Conservation (phyloP, 371 early-diverging fungal genomes). For the Mucor mucedo region DNA sequence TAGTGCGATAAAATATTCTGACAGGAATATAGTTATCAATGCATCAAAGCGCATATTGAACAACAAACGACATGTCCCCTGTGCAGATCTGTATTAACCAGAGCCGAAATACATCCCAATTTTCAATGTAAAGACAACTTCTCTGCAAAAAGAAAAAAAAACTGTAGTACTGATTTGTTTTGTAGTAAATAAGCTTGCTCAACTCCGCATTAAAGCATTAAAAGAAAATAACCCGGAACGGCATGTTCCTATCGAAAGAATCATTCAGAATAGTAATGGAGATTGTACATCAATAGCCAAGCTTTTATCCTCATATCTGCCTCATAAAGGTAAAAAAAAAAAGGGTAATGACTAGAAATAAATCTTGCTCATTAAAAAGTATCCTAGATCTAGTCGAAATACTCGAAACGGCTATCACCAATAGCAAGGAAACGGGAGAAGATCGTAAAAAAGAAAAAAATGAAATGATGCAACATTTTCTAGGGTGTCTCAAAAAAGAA, state of each 20-base stretch:
- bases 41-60: constrained; percentile 73
- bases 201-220: constrained; percentile 13
- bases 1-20: not conserved
- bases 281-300: constrained; percentile 21
- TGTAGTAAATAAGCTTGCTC: constrained; percentile 38
- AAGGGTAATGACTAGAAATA: not conserved
- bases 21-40: constrained; percentile 57
- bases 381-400: constrained; percentile 57
- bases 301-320: constrained; percentile 16
- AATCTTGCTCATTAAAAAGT: not conserved
- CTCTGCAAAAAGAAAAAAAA: not conserved
- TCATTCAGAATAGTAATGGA: constrained; percentile 27
- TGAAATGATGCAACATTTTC: constrained; percentile 32
- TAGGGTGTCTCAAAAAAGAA: constrained; percentile 10
- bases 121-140: constrained; percentile 59
- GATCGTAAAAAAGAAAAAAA: constrained; percentile 57
- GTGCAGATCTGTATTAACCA: constrained; percentile 61
- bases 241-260: constrained; percentile 23
- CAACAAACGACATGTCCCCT: constrained; percentile 71
- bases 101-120: constrained; percentile 82
- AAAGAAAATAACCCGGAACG: not conserved
- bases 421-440: constrained; percentile 56
- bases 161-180: not conserved
- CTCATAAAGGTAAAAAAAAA: constrained; percentile 21
- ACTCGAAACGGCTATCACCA: constrained; percentile 55